Conservation (phyloP, 2,329 filamentous ascomycete genomes). For the Aspergillus sp. region DNA sequence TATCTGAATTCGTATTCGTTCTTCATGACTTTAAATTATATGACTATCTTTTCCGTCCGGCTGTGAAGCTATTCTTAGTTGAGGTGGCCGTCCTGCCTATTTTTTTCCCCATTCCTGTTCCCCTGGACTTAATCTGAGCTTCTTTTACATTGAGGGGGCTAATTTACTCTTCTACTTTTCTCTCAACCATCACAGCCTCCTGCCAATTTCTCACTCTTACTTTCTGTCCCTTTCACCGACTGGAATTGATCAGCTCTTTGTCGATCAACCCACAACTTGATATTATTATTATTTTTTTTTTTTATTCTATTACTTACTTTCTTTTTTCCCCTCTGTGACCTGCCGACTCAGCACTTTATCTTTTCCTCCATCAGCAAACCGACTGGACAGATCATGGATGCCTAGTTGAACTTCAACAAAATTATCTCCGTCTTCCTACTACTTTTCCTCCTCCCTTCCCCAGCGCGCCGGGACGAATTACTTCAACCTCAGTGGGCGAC, state of each 20-base stretch:
- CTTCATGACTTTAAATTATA: no score
- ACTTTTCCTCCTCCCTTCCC: neutral
- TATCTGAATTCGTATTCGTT: no score
- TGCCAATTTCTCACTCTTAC: neutral
- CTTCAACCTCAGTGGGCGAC: neutral
- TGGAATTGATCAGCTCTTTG: neutral
- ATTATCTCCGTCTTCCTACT: neutral
- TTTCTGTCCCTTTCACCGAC: neutral
- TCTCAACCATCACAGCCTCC: neutral
- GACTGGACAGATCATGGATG: conserved; percentile 1
- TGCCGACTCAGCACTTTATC: neutral
- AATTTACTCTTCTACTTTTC: neutral
- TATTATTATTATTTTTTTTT: neutral
- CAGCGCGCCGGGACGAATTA: neutral
- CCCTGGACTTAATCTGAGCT: neutral
- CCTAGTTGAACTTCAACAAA: neutral
- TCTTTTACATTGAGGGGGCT: neutral
- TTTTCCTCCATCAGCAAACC: neutral
- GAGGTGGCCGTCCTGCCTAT: neutral
- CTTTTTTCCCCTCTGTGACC: neutral
- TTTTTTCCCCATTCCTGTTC: neutral
- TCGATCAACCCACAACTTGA: conserved; percentile 1
- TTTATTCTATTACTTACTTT: neutral
- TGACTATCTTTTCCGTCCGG: no score
- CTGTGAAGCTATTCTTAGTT: conserved; percentile 4